These are phyloP conservation scores for Phytopythium chamaehyphon DNA, from an alignment of 352 stramenopile species.

Conservation along the genomic window DNA sequence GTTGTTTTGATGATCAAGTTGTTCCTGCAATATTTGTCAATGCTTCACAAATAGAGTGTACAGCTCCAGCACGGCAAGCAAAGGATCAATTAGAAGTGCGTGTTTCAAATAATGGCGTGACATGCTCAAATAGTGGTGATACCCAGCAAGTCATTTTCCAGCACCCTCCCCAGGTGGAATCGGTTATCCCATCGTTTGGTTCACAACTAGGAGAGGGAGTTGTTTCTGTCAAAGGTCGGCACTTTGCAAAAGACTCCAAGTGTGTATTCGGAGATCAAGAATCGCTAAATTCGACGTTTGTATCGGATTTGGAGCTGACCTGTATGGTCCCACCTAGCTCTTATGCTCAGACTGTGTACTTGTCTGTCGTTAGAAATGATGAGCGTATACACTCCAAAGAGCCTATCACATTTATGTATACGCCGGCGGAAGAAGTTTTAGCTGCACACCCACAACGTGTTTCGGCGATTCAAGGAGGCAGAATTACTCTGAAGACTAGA, in stretches of 20 bases:
- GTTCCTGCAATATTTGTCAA: slow-evolving; percentile 68
- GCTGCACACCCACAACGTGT: slow-evolving; percentile 25
- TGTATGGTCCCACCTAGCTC: slow-evolving; percentile 36
- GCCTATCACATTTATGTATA: slow-evolving; percentile 33
- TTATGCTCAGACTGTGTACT: slow-evolving; percentile 8
- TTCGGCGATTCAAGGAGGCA: slow-evolving; percentile 23
- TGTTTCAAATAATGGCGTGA: slow-evolving; percentile 11
- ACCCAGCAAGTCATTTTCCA: slow-evolving; percentile 39
- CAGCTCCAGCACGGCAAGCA: slow-evolving; percentile 28
- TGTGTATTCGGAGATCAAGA: slow-evolving; percentile 30
- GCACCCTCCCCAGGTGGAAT: slow-evolving; percentile 19
- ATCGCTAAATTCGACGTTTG: slow-evolving; percentile 15
- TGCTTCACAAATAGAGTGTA: slow-evolving; percentile 47
- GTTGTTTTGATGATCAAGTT: slow-evolving; percentile 52
- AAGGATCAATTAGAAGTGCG: slow-evolving; percentile 17
- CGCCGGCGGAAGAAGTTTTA: slow-evolving; percentile 38
- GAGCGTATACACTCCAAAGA: slow-evolving; percentile 47
- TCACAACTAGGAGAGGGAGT: slow-evolving; percentile 47
- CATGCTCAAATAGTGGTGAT: slow-evolving; percentile 18
- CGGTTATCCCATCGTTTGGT: slow-evolving; percentile 27
- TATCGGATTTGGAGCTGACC: slow-evolving; percentile 33
- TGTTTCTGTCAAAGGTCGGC: slow-evolving; percentile 31
- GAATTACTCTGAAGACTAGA: slow-evolving; percentile 30
- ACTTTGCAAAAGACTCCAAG: slow-evolving; percentile 25
- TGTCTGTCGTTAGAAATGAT: slow-evolving; percentile 61